Base-by-base conservation (phyloP, 2,329 filamentous ascomycete species). In the Ophiosphaerella korrae region DNA sequence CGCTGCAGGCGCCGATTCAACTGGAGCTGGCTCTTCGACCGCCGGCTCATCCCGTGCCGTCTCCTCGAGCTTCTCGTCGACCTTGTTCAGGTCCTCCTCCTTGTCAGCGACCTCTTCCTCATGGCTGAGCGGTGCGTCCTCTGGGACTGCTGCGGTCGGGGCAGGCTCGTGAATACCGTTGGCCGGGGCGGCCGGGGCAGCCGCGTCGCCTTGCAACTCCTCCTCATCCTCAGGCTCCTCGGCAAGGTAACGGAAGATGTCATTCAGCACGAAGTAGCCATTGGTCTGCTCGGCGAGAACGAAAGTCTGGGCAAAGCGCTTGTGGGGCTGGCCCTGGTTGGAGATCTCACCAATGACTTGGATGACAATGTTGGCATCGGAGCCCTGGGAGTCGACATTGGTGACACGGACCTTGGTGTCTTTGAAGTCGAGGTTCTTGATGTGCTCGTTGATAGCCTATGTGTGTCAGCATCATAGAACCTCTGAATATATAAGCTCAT, bases 311-410 rank as follows among this genome's bases (percentile, higher is more conserved):
- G 92, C 89, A 71, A 99, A 99, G 76, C 97, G 97, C 81, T 90
- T 92, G 68, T 93, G 90, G 52, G 94, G 90, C 58, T 88, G 87
- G 42, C 85, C 86, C 77, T 95, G 95, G 84, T 96, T 97, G 67
- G 92, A 96, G 68, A 94, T 95, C 78, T 97, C 93, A 60, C 94
- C 94, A 71, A 99, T 97, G 67, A 97, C 94, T 76, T 96, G 92
- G 68, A 99, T 95, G 66, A 99, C 87, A 64, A 99, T 97, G 78
- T 92, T 95, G 55, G 92, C 86, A 74, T 87, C 89, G 8, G 93
- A 97, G 57, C 88, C 88, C 78, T 99, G 93, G 14, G 92, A 93
- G 77, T 99, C 94, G 69, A 99, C 94, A 71, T 99, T 99, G 75
- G 93, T 89, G 65, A 99, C 90, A 73, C 94, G 91, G 69, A 99